phyloP scores from a whole-genome alignment of 768 basidiomycete genomes.

The Amanita jacksonii region DNA sequence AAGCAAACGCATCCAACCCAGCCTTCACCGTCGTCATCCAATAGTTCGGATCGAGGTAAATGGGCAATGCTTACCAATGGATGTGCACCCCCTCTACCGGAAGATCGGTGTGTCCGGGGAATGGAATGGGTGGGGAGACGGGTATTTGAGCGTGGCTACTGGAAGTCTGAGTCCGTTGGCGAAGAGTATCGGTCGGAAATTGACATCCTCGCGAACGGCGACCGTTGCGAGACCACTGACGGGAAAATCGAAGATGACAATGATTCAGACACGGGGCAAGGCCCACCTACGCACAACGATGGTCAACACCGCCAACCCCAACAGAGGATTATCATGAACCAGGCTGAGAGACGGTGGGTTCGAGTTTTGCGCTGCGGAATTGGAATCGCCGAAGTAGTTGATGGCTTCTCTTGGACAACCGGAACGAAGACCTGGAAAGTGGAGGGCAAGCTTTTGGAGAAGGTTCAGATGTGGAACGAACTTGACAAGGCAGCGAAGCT shows the following conservation, averaged over 20 bases:
- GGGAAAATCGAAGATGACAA: constrained; percentile 79
- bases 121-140: constrained; percentile 93
- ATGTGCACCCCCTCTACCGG: constrained; percentile 65
- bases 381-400: constrained; percentile 56
- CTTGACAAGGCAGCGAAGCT: constrained; percentile 59
- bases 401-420: constrained; percentile 65
- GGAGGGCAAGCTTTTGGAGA: constrained; percentile 55
- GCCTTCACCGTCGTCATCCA: constrained; percentile 7
- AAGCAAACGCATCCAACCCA: constrained; percentile 24
- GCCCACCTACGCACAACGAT: constrained; percentile 14
- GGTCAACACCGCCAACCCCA: constrained; percentile 15
- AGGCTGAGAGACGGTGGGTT: constrained; percentile 59
- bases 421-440: constrained; percentile 54
- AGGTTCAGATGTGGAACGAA: constrained; percentile 59
- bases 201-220: constrained; percentile 63
- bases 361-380: constrained; percentile 64
- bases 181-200: constrained; percentile 62
- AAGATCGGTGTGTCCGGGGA: constrained; percentile 94
- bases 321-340: constrained; percentile 19
- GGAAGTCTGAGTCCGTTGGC: constrained; percentile 49
- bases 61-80: constrained; percentile 63
- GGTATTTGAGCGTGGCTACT: constrained; percentile 90
- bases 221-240: constrained; percentile 51
- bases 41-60: constrained; percentile 30
- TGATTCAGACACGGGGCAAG: constrained; percentile 30